phyloP scores from a whole-genome alignment of 2,329 filamentous ascomycete genomes.

The Aspergillus puulaauensis region DNA sequence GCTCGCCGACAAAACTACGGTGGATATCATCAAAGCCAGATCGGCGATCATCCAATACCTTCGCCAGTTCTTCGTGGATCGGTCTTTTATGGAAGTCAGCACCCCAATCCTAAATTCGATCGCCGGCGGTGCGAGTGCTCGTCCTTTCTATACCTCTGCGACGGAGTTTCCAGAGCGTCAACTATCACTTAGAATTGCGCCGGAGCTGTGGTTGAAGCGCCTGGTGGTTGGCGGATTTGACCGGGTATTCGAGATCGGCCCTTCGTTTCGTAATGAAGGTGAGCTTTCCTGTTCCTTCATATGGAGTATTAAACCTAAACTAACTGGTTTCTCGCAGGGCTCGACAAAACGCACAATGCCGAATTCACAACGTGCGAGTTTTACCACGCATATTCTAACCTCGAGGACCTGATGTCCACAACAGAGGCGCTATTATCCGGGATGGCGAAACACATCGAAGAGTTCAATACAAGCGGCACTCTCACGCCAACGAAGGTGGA shows the following conservation, averaged over 20 bases:
- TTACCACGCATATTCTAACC: constrained; percentile 80
- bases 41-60: constrained; percentile 73
- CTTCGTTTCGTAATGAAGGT: constrained; percentile 90
- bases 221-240: constrained; percentile 86
- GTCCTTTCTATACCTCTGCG: constrained; percentile 78
- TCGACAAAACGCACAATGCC: constrained; percentile 90
- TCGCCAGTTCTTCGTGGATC: constrained; percentile 69
- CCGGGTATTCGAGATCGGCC: constrained; percentile 88
- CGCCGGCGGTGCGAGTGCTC: constrained; percentile 83
- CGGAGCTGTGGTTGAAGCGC: constrained; percentile 92
- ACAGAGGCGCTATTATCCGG: constrained; percentile 71
- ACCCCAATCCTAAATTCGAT: constrained; percentile 82
- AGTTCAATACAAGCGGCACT: constrained; percentile 42
- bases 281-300: constrained; percentile 15
- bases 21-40: constrained; percentile 71
- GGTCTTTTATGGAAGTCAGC: constrained; percentile 79
- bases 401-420: constrained; percentile 70
- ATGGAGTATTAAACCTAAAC: neutral
- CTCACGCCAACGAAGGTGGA: constrained; percentile 52
- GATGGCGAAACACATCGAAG: constrained; percentile 55
- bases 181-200: constrained; percentile 81
- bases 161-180: constrained; percentile 72
- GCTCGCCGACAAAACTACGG: constrained; percentile 68
- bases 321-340: constrained; percentile 34
- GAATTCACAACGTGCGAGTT: constrained; percentile 98